phyloP scores from a whole-genome alignment of 495 filamentous ascomycete species.

The Jackrogersella multiformis region DNA sequence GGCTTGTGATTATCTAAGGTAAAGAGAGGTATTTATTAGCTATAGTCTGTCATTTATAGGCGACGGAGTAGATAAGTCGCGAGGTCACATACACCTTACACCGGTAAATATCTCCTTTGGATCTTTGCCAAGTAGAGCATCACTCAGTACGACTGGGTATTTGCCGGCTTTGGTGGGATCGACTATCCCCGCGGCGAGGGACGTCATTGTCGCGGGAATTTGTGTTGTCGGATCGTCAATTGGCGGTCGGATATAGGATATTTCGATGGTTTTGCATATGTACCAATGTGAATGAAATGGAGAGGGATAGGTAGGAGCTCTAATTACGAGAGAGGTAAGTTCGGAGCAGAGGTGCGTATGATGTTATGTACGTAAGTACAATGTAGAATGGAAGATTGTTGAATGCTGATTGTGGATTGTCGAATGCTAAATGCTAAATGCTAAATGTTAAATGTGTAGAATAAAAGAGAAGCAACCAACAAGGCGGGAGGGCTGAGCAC shows the following conservation, averaged over 20 bases:
- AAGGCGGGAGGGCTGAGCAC: slow-evolving; percentile 35
- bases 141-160: slow-evolving; percentile 65
- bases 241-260: not conserved
- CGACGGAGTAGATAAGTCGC: not conserved
- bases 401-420: no score
- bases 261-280: not conserved
- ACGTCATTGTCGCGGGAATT: slow-evolving; percentile 35
- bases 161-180: slow-evolving; percentile 62
- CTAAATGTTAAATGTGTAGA: not conserved
- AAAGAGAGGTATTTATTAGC: slow-evolving; percentile 23
- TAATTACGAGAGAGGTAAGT: not conserved
- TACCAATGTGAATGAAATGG: not conserved
- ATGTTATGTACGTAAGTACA: not conserved
- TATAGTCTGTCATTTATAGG: not conserved
- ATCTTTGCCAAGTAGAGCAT: slow-evolving; percentile 61
- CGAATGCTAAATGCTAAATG: not conserved
- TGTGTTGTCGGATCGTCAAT: not conserved
- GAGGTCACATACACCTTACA: slow-evolving; percentile 57
- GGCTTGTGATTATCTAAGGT: slow-evolving; percentile 64
- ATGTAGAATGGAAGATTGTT: not conserved
- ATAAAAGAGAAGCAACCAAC: slow-evolving; percentile 21
- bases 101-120: slow-evolving; percentile 63
- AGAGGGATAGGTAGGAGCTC: not conserved
- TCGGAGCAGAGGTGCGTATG: not conserved
- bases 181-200: slow-evolving; percentile 48